Evolutionary conservation across 2,329 filamentous ascomycete genomes (phyloP).

Genomic region (Aureobasidium sp.): DNA sequence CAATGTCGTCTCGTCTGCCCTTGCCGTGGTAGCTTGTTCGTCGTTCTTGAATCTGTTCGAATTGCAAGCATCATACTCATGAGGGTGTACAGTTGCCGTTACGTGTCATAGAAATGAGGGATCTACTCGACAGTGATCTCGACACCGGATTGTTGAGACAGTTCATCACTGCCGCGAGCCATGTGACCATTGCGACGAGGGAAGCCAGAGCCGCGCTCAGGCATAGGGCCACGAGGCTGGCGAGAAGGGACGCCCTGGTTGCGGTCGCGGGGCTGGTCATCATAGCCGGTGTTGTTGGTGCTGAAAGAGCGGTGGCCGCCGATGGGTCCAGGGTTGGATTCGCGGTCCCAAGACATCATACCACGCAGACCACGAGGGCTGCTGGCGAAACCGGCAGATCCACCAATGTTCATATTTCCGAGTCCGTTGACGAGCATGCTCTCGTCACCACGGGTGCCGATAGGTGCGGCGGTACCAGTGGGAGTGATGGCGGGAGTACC

Average conservation of each 20-base stretch:
- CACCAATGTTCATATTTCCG: conserved; percentile 52
- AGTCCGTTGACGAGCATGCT: conserved; percentile 57
- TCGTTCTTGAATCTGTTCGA: conserved; percentile 16
- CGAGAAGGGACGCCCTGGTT: conserved; percentile 45
- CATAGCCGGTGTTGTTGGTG: conserved; percentile 49
- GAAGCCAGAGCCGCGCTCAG: conserved; percentile 54
- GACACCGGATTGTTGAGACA: conserved; percentile 50
- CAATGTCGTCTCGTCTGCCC: conserved; percentile 16
- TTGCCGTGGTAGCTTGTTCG: conserved; percentile 15
- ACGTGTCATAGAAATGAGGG: conserved; percentile 13
- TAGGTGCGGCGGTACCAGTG: conserved; percentile 58
- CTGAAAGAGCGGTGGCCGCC: conserved; percentile 59
- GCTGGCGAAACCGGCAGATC: conserved; percentile 36
- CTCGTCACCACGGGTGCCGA: conserved; percentile 50
- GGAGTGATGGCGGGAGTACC: conserved; percentile 62
- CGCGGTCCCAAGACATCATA: conserved; percentile 55
- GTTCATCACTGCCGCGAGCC: conserved; percentile 55
- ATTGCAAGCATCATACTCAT: conserved; percentile 17
- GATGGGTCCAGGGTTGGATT: conserved; percentile 52
- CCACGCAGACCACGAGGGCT: conserved; percentile 54
- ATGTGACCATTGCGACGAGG: conserved; percentile 55
- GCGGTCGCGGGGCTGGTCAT: conserved; percentile 48
- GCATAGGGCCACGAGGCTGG: conserved; percentile 55
- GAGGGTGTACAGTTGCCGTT: conserved; percentile 16
- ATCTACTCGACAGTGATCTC: conserved; percentile 57